A percentile compares a stretch with the other conserved stretches of the same genome.
These are phyloP conservation scores for Cercophora sp. DNA, from an alignment of 495 filamentous ascomycete species.

Conservation along the genomic window DNA sequence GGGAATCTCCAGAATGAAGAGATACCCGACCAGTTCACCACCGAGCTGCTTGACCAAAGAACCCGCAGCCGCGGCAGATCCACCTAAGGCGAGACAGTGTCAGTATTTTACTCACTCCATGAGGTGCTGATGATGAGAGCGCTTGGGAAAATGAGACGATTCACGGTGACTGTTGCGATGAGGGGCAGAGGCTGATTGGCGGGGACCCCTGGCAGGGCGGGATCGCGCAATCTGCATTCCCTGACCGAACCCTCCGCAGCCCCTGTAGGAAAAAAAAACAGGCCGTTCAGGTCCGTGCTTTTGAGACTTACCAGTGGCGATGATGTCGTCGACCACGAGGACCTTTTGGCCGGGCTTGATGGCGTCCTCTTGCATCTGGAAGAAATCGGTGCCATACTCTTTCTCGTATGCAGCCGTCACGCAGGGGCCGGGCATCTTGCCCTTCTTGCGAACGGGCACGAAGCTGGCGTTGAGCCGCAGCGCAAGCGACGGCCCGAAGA, in stretches of 20 bases:
- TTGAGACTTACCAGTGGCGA: constrained; percentile 78
- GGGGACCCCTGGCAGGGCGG: background rate
- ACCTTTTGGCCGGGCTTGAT: constrained; percentile 86
- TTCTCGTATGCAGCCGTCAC: constrained; percentile 82
- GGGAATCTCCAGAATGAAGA: constrained; percentile 95
- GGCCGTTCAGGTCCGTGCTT: constrained; percentile 1
- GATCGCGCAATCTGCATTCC: constrained; percentile 18
- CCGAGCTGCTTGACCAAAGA: constrained; percentile 79
- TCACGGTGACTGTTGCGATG: background rate
- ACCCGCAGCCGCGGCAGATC: constrained; percentile 85
- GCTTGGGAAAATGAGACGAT: constrained; percentile 1
- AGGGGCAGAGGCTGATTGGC: constrained; percentile 12
- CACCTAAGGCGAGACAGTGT: constrained; percentile 52
- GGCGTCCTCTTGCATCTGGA: constrained; percentile 87
- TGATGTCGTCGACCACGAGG: constrained; percentile 93
- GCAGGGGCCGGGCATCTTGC: constrained; percentile 89
- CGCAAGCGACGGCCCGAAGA: constrained; percentile 90
- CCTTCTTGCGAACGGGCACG: constrained; percentile 91
- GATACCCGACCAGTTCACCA: constrained; percentile 77
- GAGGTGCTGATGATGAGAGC: constrained; percentile 10
- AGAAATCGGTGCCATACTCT: constrained; percentile 95
- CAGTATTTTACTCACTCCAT: constrained; percentile 6
- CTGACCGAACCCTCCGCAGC: no score
- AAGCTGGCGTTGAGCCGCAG: constrained; percentile 82
- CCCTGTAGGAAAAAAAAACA: constrained; percentile 12